Evolutionary conservation across 306 rosid genomes (phyloP).

Genomic region (Macrotyloma uniflorum): DNA sequence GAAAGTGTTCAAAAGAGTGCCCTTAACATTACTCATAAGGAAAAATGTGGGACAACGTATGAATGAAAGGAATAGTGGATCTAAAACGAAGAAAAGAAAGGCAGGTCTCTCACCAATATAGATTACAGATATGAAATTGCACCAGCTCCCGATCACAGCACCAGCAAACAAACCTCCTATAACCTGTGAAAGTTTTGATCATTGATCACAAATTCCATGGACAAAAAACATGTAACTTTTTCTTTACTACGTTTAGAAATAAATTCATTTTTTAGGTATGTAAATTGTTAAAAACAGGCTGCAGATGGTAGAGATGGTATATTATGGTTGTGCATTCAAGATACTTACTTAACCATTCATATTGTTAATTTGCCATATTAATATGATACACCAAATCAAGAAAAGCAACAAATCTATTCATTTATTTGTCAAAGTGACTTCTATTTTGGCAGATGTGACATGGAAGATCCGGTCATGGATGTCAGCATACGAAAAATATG

Average conservation of each 20-base stretch:
- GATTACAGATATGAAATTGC: constrained; percentile 75
- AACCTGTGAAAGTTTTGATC: constrained; percentile 51
- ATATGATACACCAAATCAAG: not conserved
- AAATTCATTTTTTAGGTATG: constrained; percentile 16
- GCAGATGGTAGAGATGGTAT: not conserved
- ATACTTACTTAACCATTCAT: not conserved
- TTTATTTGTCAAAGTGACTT: not conserved
- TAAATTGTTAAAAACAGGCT: constrained; percentile 24
- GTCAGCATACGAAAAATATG: not conserved
- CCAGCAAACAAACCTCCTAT: constrained; percentile 71
- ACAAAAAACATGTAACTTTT: constrained; percentile 10
- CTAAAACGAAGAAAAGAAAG: constrained; percentile 16
- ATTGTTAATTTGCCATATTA: not conserved
- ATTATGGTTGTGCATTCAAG: not conserved
- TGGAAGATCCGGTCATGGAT: not conserved
- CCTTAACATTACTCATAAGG: not conserved
- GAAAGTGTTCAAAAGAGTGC: too few species aligned
- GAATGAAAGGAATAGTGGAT: not conserved
- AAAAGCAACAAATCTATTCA: constrained; percentile 1
- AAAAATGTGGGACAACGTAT: not conserved
- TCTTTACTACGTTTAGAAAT: not conserved
- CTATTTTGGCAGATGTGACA: not conserved
- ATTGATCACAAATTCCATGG: constrained; percentile 32
- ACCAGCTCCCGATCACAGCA: constrained; percentile 89
- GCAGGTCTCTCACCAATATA: constrained; percentile 69